Conservation (phyloP, 306 rosid genomes). For the Boehmeria nivea region DNA sequence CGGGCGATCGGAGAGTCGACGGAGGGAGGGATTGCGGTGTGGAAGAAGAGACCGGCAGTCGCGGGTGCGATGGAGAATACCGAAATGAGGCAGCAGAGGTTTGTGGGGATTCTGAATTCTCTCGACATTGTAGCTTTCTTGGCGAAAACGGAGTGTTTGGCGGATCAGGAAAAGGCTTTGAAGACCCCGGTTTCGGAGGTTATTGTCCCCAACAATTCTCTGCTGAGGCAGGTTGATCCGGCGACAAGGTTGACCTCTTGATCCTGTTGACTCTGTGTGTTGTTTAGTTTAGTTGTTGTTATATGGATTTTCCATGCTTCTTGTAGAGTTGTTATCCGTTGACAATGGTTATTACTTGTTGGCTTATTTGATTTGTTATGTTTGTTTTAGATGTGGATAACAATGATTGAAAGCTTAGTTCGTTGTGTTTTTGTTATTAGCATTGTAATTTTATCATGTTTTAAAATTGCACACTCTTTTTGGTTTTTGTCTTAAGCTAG, state of each 20-base stretch:
- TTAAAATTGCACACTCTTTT: too few relatives aligned
- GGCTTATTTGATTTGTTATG: too few relatives aligned
- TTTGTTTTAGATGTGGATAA: too few relatives aligned
- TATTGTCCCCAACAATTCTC: slow-evolving; percentile 45
- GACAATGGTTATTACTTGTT: too few relatives aligned
- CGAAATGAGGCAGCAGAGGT: slow-evolving; percentile 84
- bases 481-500: too few relatives aligned
- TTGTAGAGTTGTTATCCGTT: too few relatives aligned
- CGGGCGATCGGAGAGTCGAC: slow-evolving; percentile 76
- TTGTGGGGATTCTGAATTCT: slow-evolving; percentile 83
- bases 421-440: too few relatives aligned
- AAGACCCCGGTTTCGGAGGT: slow-evolving; percentile 69
- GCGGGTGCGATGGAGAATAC: slow-evolving; percentile 50
- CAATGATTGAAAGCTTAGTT: too few relatives aligned
- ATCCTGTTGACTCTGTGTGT: background rate
- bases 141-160: slow-evolving; percentile 55
- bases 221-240: slow-evolving; percentile 87
- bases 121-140: slow-evolving; percentile 85
- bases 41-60: slow-evolving; percentile 62
- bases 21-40: slow-evolving; percentile 75
- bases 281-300: background rate
- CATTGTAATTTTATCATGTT: too few relatives aligned
- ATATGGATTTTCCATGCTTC: too few relatives aligned
- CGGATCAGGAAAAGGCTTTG: slow-evolving; percentile 80
- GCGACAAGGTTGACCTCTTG: slow-evolving; percentile 44